Evolutionary conservation across 305 asterid species (phyloP).

Genomic region (Solanum hybrid): DNA sequence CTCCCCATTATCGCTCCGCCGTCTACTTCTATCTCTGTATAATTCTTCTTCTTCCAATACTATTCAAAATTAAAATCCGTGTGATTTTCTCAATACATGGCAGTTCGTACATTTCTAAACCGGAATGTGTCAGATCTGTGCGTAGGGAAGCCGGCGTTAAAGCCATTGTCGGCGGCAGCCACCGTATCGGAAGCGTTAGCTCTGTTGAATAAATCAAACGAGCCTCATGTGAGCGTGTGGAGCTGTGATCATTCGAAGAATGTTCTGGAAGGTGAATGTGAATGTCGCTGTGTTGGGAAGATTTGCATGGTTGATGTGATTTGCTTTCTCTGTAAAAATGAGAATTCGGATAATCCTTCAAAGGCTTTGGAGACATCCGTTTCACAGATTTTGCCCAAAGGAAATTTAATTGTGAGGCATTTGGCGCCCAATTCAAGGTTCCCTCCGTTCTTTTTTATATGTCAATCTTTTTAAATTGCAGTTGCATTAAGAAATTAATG

Average conservation of each 20-base stretch:
- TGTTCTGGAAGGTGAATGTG: slow-evolving; percentile 5
- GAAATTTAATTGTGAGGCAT: slow-evolving; percentile 38
- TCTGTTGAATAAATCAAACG: slow-evolving; percentile 37
- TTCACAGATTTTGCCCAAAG: slow-evolving; percentile 35
- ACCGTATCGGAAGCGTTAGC: slow-evolving; percentile 47
- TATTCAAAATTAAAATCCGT: not conserved
- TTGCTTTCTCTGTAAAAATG: slow-evolving; percentile 49
- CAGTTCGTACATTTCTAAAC: slow-evolving; percentile 40
- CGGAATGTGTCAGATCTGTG: slow-evolving; percentile 61
- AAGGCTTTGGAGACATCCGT: slow-evolving; percentile 50
- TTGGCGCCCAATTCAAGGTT: slow-evolving; percentile 59
- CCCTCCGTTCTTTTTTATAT: no score
- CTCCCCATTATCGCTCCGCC: not conserved
- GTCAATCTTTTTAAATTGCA: no score
- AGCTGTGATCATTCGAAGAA: slow-evolving; percentile 5
- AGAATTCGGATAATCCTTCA: slow-evolving; percentile 40
- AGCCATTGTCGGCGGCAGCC: slow-evolving; percentile 37
- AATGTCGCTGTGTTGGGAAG: slow-evolving; percentile 53
- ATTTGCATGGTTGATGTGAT: slow-evolving; percentile 52
- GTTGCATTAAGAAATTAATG: no score
- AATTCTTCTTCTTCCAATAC: not conserved
- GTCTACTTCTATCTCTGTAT: not conserved
- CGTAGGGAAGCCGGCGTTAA: slow-evolving; percentile 66
- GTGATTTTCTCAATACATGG: slow-evolving; percentile 34
- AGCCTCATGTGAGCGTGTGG: slow-evolving; percentile 57